Conservation (phyloP, 164 flowering plant genomes). For the Aristolochia contorta region DNA sequence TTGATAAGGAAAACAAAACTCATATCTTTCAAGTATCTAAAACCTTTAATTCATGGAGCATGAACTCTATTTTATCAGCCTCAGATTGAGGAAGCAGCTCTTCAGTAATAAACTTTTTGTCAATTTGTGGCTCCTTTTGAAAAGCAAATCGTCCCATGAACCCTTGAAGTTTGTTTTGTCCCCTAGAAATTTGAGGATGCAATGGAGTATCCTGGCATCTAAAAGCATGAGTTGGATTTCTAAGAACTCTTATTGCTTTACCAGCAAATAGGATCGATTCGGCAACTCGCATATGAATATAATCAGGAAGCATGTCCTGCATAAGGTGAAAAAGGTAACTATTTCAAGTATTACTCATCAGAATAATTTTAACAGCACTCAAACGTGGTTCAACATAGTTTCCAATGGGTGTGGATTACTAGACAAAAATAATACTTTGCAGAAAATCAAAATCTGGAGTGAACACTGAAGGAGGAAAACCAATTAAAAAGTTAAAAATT, state of each 20-base stretch:
- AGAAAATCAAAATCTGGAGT: neutral
- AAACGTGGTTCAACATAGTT: no score
- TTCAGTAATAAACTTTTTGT: constrained; percentile 39
- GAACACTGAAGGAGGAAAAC: neutral
- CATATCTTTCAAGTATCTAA: neutral
- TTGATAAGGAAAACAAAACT: neutral
- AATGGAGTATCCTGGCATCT: constrained; percentile 31
- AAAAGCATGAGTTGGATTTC: constrained; percentile 80
- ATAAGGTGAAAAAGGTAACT: constrained; percentile 7
- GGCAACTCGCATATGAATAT: constrained; percentile 87
- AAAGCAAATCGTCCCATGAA: constrained; percentile 27
- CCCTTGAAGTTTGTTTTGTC: constrained; percentile 43
- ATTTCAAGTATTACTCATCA: no score
- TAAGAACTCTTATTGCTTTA: constrained; percentile 86
- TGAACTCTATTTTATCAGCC: constrained; percentile 80
- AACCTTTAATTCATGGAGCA: constrained; percentile 87
- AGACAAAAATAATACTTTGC: neutral
- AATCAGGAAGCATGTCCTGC: constrained; percentile 97
- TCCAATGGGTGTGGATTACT: no score
- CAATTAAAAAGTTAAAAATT: neutral
- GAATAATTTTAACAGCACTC: no score
- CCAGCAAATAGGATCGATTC: constrained; percentile 94
- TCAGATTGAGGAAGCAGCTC: constrained; percentile 84
- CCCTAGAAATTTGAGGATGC: constrained; percentile 38
- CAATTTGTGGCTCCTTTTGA: constrained; percentile 36